Evolutionary conservation across 2,329 filamentous ascomycete species (phyloP).

Genomic region (Aspergillus ochraceoroseus): DNA sequence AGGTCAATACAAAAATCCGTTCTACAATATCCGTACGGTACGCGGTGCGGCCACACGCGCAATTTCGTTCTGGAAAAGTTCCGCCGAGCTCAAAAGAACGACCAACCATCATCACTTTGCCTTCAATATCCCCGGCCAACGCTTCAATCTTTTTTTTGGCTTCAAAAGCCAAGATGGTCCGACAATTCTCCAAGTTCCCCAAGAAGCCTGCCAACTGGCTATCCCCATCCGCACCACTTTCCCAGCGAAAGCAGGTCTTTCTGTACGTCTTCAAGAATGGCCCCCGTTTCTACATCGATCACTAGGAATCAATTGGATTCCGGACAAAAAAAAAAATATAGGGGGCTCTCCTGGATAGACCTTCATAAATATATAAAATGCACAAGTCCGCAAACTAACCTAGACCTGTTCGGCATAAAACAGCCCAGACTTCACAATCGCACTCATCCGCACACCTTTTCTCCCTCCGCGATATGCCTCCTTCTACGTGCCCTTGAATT

Average conservation of each 20-base stretch:
- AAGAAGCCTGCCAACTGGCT: constrained; percentile 27
- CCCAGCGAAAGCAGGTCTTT: constrained; percentile 48
- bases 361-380: too few relatives aligned
- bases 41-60: constrained; percentile 35
- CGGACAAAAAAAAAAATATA: not conserved
- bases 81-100: constrained; percentile 18
- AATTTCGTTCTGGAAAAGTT: constrained; percentile 31
- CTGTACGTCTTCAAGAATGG: constrained; percentile 45
- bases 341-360: too few relatives aligned
- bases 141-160: not conserved
- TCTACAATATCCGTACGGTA: constrained; percentile 25
- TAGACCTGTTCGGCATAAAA: not conserved
- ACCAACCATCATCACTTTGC: not conserved
- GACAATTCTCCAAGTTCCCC: constrained; percentile 27
- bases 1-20: too few relatives aligned
- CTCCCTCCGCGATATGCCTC: constrained; percentile 75
- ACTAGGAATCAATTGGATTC: too few relatives aligned
- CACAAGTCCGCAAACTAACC: not conserved
- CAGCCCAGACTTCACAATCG: constrained; percentile 77
- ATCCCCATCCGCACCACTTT: constrained; percentile 25
- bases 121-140: constrained; percentile 7
- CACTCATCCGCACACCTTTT: constrained; percentile 67
- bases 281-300: too few relatives aligned
- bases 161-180: constrained; percentile 27
- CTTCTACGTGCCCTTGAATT: constrained; percentile 83